phyloP scores from a whole-genome alignment of 2,329 filamentous ascomycete genomes.

The Colletotrichum navitas region DNA sequence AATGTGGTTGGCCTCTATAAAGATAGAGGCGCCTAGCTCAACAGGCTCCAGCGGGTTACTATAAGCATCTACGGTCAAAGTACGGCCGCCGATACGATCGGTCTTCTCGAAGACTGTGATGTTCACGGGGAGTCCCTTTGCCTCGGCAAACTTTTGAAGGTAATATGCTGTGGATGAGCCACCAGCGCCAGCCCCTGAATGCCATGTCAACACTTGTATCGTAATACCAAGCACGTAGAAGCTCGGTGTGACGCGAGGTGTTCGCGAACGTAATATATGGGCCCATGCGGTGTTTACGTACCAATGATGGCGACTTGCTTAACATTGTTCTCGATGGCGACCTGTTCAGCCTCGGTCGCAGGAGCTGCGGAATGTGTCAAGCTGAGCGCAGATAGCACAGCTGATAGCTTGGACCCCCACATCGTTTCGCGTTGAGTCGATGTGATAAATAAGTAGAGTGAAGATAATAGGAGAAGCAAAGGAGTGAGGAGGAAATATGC shows the following conservation, averaged over 20 bases:
- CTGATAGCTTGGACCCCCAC: constrained; percentile 43
- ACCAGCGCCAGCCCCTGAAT: constrained; percentile 85
- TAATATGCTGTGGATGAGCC: constrained; percentile 91
- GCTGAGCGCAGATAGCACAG: constrained; percentile 43
- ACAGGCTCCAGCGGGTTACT: constrained; percentile 75
- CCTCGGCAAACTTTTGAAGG: constrained; percentile 76
- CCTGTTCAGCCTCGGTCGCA: constrained; percentile 43
- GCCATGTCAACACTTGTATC: constrained; percentile 9
- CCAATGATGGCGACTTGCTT: constrained; percentile 49
- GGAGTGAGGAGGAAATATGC: neutral
- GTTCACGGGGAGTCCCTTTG: constrained; percentile 73
- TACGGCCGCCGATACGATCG: constrained; percentile 83
- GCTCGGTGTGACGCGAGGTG: neutral
- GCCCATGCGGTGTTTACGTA: constrained; percentile 33
- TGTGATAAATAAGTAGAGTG: neutral
- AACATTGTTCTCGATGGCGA: constrained; percentile 35
- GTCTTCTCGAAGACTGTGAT: constrained; percentile 91
- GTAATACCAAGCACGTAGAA: neutral
- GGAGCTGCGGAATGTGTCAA: constrained; percentile 38
- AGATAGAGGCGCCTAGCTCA: constrained; percentile 93
- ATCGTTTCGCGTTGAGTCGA: constrained; percentile 8
- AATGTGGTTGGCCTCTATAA: constrained; percentile 87
- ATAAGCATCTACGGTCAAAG: constrained; percentile 85
- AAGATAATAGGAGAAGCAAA: neutral
- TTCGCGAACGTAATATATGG: neutral